Evolutionary conservation across 495 filamentous ascomycete species (phyloP).

Genomic region (Durotheca rogersii): DNA sequence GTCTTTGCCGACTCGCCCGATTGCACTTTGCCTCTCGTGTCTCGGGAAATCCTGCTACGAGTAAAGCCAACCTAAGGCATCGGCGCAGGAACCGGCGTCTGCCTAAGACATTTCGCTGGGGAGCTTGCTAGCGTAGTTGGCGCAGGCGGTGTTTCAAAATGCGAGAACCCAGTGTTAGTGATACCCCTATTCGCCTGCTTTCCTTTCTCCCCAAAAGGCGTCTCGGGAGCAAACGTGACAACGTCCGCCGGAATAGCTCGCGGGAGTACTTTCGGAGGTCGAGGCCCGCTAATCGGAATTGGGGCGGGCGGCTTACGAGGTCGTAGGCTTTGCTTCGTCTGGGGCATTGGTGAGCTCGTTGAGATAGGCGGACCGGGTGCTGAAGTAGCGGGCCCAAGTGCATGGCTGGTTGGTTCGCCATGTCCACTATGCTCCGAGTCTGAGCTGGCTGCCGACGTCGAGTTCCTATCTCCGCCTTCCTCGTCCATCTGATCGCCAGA

Average conservation of each 20-base stretch:
- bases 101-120: not conserved
- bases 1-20: not conserved
- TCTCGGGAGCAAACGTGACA: not conserved
- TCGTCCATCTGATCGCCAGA: not conserved
- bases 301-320: not conserved
- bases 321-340: not conserved
- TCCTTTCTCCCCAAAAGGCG: not conserved
- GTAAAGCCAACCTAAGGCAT: slow-evolving; percentile 22
- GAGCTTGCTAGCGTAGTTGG: not conserved
- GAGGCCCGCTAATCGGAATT: not conserved
- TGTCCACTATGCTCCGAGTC: not conserved
- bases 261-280: not conserved
- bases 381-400: not conserved
- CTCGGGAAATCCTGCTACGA: not conserved
- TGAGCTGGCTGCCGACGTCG: not conserved
- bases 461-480: not conserved
- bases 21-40: not conserved
- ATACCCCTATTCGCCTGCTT: not conserved
- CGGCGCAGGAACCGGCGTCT: slow-evolving; percentile 20
- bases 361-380: not conserved
- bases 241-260: not conserved
- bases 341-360: not conserved
- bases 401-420: not conserved
- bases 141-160: not conserved
- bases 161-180: not conserved